Evolutionary conservation across 1,139 yeast genomes (phyloP), one percentile per base, ranked within the genome.

Genomic region (Candida buenavistaensis): DNA sequence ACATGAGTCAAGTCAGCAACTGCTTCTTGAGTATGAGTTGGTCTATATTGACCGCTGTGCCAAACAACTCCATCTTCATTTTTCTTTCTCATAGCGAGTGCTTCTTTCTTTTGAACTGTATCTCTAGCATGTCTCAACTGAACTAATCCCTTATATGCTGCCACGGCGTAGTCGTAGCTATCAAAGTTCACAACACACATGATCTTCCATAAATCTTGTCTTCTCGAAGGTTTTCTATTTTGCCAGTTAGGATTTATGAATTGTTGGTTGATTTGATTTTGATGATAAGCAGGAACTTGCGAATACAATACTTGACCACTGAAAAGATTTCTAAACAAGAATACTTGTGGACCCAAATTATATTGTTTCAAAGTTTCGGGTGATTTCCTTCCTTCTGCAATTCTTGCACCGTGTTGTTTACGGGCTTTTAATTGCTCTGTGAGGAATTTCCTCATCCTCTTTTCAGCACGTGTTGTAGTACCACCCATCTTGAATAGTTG

Each of bases 241-340:
- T 86, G 83, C 95, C 96, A 87, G 67, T 86, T 85, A 28, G 96
- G 95, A 52, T 84, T 73, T 39, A 72, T 69, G 55, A 84, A 86
- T 57, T 80, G 88, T 46, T 70, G 72, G 44, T 80, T 79, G 49
- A 87, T 80, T 57, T 89, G 90, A 45, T 78, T 79, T 46, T 77
- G 78, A 55, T 80, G 82, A 50, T 69, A 72, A 23, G 76, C 80
- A 13, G 94, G 95, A 16, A 86, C 78, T 60, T 89, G 96, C 3
- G 96, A 82, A 59, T 88, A 90, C 28, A 87, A 63, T 14, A 89
- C 94, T 64, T 90, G 97, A 5, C 97, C 97, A 26, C 84, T 74
- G 60, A 87, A 94, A 37, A 87, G 64, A 66, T 90, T 89, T 55
- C 94, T 78, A 67, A 85, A 90, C 34, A 88, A 62, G 54, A 74